These are phyloP conservation scores for Ammopiptanthus mongolicus DNA, from an alignment of 306 rosid species.

Conservation along the genomic window DNA sequence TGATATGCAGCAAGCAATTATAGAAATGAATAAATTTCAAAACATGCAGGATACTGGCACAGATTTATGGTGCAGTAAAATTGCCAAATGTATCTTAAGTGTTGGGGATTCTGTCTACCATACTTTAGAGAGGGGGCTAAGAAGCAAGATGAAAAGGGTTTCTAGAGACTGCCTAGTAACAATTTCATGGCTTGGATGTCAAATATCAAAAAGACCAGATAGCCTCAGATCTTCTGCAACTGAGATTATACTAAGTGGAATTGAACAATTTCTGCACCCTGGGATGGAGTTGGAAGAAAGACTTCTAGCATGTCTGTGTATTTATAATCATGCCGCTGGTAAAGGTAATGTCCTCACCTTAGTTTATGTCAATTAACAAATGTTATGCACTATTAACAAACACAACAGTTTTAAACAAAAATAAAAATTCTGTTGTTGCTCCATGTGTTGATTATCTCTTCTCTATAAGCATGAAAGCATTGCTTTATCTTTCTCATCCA, in stretches of 20 bases:
- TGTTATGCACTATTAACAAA: not conserved
- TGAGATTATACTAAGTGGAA: constrained; percentile 57
- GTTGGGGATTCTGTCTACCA: constrained; percentile 52
- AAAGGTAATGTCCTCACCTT: constrained; percentile 46
- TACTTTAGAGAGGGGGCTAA: constrained; percentile 58
- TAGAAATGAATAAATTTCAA: constrained; percentile 15
- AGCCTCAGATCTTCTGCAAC: constrained; percentile 50
- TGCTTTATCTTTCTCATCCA: constrained; percentile 1
- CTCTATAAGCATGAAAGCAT: not conserved
- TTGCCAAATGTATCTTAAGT: constrained; percentile 46
- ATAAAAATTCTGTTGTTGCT: not conserved
- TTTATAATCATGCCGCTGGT: constrained; percentile 70
- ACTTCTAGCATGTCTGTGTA: constrained; percentile 72
- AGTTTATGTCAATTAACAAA: not conserved
- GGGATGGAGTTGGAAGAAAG: constrained; percentile 73
- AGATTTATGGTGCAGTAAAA: constrained; percentile 68
- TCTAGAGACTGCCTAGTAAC: constrained; percentile 60
- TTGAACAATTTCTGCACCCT: constrained; percentile 69
- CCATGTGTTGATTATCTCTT: not conserved
- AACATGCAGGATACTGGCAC: constrained; percentile 58
- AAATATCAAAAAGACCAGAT: constrained; percentile 52
- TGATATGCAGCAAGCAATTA: not conserved
- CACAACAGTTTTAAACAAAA: not conserved
- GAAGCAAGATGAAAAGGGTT: constrained; percentile 51
- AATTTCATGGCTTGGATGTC: constrained; percentile 82